These are phyloP conservation scores for Phytophthora cactorum DNA, from an alignment of 352 stramenopile species.

Conservation along the genomic window DNA sequence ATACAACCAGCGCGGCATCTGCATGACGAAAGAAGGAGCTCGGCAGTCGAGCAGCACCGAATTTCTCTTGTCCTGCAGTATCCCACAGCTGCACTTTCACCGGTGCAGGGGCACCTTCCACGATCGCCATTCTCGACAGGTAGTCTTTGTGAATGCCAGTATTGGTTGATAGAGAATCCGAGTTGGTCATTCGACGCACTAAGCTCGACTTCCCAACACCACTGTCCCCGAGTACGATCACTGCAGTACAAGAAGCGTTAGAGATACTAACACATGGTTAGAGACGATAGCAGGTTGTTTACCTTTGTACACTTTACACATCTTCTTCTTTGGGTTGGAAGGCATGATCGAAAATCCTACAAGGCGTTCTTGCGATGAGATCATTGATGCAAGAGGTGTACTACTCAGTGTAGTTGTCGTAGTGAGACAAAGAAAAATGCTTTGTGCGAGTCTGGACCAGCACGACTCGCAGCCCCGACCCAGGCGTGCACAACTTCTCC, in stretches of 20 bases:
- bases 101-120: slow-evolving; percentile 29
- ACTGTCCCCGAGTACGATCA: slow-evolving; percentile 50
- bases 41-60: slow-evolving; percentile 38
- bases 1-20: slow-evolving; percentile 50
- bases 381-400: slow-evolving; percentile 5
- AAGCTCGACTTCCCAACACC: slow-evolving; percentile 57
- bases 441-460: slow-evolving; percentile 7
- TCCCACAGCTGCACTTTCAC: slow-evolving; percentile 67
- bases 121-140: slow-evolving; percentile 37
- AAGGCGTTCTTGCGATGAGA: background rate
- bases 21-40: slow-evolving; percentile 55
- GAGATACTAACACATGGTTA: background rate
- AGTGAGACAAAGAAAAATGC: slow-evolving; percentile 10
- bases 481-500: background rate
- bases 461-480: background rate
- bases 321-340: slow-evolving; percentile 54
- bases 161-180: slow-evolving; percentile 1
- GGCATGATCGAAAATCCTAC: slow-evolving; percentile 63
- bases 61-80: slow-evolving; percentile 56
- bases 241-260: slow-evolving; percentile 20
- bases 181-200: slow-evolving; percentile 30
- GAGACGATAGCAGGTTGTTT: background rate
- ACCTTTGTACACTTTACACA: slow-evolving; percentile 59
- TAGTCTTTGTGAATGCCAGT: slow-evolving; percentile 31
- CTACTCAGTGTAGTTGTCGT: background rate